A percentile compares a stretch with the other conserved stretches of the same genome.
These are phyloP conservation scores for Trebouxia gelatinosa DNA, from an alignment of 163 green algal species.

Conservation along the genomic window DNA sequence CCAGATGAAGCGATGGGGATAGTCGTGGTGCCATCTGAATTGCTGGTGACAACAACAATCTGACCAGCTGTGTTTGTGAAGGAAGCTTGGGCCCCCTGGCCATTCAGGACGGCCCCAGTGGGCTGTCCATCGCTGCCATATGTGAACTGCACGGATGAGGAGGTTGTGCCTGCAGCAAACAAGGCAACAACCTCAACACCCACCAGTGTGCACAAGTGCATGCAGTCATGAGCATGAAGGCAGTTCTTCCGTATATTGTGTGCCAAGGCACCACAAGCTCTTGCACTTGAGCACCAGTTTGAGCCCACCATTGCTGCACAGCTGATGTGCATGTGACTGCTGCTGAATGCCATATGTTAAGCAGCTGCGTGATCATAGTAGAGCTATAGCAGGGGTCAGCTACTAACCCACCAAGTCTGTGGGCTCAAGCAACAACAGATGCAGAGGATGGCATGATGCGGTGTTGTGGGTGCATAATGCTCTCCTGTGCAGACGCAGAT, in stretches of 20 bases:
- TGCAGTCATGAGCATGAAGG: background rate
- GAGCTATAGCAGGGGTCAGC: no score
- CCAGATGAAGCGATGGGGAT: background rate
- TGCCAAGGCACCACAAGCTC: background rate
- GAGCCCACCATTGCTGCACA: no score
- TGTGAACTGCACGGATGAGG: conserved; percentile 2
- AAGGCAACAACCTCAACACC: background rate
- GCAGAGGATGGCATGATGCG: background rate
- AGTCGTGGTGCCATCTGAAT: background rate
- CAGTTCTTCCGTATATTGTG: background rate
- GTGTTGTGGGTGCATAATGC: background rate
- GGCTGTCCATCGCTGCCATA: background rate
- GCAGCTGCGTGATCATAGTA: background rate
- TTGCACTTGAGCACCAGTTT: no score
- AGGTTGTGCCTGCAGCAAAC: background rate
- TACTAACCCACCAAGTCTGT: background rate
- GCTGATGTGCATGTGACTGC: no score
- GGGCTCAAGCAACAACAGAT: background rate
- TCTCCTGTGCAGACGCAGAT: background rate
- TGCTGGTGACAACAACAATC: conserved; percentile 6
- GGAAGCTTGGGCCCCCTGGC: background rate
- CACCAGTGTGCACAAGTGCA: background rate
- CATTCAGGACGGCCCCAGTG: conserved; percentile 7
- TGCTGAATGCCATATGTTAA: background rate
- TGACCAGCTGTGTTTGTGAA: conserved; percentile 23